Evolutionary conservation across 352 stramenopile genomes (phyloP), one percentile per base, ranked within the genome.

Genomic region (Phytophthora citricola): DNA sequence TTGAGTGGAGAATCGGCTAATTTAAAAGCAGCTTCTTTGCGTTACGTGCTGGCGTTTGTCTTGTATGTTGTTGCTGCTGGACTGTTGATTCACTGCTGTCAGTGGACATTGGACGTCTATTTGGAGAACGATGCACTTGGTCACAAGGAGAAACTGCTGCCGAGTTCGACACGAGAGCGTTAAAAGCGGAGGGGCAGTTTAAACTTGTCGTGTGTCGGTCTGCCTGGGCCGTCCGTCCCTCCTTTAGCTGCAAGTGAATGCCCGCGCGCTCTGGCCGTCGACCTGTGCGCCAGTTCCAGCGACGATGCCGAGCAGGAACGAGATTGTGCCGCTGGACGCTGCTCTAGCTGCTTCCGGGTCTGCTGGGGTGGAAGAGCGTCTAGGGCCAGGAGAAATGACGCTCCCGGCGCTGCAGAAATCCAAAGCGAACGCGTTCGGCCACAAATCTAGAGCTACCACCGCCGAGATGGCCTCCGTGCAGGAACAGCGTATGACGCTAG

Each of bases 301-400:
- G 12, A 63, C 43, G 31, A 75, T 92, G 83, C 69, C 76, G 20
- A 76, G 69, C 44, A 77, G 76, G 63, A 92, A 90, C 67, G 83
- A 90, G 60, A 87, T 92, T 53, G 53, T 89, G 57, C 83, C 81
- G 57, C 72, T 92, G 40, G 47, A 72, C 17, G 36, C 41, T 9
- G 24, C 46, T 32, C 49, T 50, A 7, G 36, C 55, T 32, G 32
- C 34, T 31, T 6, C 58, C 10, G 50, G 54, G 0, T 10, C 31
- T 26, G 47, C 51, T 3, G 54, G 71, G 40, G 36, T 40, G 27
- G 51, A 60, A 4, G 14, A 44, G 3, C 49, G 57, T 2, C 54
- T 41, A 4, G 67, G 66, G 1, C 71, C 71, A 34, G 58, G 24
- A 17, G 45, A 40, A 40, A 49, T 61, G 24, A 60, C 55, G 7